Conservation (phyloP, 768 basidiomycete species). For the Russula vinacea region DNA sequence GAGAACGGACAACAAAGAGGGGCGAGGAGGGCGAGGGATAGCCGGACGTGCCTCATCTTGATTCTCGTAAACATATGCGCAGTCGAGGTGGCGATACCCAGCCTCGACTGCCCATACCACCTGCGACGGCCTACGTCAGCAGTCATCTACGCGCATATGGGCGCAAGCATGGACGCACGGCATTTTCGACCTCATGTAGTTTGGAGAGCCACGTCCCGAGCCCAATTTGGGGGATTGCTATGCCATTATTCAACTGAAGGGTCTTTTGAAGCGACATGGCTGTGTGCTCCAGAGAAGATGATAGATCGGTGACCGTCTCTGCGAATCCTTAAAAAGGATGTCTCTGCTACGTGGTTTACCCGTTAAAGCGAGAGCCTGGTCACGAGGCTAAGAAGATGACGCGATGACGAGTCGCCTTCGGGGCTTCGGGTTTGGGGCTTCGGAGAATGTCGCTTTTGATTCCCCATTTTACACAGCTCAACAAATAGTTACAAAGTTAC, state of each 20-base stretch:
- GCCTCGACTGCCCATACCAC: constrained; percentile 70
- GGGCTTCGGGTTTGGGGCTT: too few relatives aligned
- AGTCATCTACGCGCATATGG: constrained; percentile 5
- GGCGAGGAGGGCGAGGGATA: neutral
- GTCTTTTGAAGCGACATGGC: constrained; percentile 44
- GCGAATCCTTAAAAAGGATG: too few relatives aligned
- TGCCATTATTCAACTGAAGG: constrained; percentile 47
- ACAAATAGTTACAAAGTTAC: neutral
- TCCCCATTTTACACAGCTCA: neutral
- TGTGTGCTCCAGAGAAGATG: too few relatives aligned
- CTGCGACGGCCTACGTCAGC: constrained; percentile 37
- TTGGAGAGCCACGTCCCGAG: constrained; percentile 80
- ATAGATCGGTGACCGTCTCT: too few relatives aligned
- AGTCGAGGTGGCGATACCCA: constrained; percentile 84
- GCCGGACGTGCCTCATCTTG: constrained; percentile 53
- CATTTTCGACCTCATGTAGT: constrained; percentile 70
- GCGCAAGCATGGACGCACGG: constrained; percentile 42
- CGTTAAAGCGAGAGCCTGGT: too few relatives aligned
- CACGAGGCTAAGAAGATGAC: too few relatives aligned
- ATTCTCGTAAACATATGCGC: constrained; percentile 76
- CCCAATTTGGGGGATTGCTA: constrained; percentile 69
- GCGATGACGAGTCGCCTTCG: too few relatives aligned
- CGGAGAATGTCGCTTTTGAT: too few relatives aligned
- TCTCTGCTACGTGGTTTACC: too few relatives aligned
- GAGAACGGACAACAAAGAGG: neutral